Evolutionary conservation across 345 rosid genomes (phyloP).

Genomic region (Cardamine resedifolia): DNA sequence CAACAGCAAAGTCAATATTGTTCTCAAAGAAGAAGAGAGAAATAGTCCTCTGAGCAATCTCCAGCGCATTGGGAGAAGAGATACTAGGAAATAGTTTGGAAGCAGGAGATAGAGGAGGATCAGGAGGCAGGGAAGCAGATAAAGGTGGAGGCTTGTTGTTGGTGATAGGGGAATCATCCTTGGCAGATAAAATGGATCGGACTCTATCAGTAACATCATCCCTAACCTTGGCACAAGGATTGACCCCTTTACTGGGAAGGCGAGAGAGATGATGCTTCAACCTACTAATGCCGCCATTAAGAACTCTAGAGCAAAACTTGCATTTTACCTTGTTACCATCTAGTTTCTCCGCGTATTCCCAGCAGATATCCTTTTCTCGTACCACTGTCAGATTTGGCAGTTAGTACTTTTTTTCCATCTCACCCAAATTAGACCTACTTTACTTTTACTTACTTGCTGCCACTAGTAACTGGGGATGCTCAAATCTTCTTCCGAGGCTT

Average conservation of each 20-base stretch:
- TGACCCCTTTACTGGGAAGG: constrained; percentile 87
- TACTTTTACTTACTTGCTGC: background rate
- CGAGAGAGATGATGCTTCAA: constrained; percentile 89
- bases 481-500: background rate
- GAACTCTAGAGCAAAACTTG: constrained; percentile 65
- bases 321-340: constrained; percentile 90
- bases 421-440: background rate
- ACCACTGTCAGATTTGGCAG: constrained; percentile 59
- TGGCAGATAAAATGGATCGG: constrained; percentile 57
- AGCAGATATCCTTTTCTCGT: constrained; percentile 83
- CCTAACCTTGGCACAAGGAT: constrained; percentile 81
- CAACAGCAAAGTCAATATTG: constrained; percentile 63
- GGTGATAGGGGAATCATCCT: constrained; percentile 47
- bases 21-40: constrained; percentile 85
- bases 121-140: constrained; percentile 43
- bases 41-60: constrained; percentile 68
- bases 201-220: constrained; percentile 83
- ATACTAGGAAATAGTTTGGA: constrained; percentile 51
- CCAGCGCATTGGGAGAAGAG: constrained; percentile 44
- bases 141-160: constrained; percentile 45
- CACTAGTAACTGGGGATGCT: background rate
- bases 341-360: constrained; percentile 90
- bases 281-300: constrained; percentile 90
- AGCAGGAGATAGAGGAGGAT: constrained; percentile 41
- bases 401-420: background rate